Evolutionary conservation across 2,329 filamentous ascomycete genomes (phyloP).

Genomic region (Curvularia sp.): DNA sequence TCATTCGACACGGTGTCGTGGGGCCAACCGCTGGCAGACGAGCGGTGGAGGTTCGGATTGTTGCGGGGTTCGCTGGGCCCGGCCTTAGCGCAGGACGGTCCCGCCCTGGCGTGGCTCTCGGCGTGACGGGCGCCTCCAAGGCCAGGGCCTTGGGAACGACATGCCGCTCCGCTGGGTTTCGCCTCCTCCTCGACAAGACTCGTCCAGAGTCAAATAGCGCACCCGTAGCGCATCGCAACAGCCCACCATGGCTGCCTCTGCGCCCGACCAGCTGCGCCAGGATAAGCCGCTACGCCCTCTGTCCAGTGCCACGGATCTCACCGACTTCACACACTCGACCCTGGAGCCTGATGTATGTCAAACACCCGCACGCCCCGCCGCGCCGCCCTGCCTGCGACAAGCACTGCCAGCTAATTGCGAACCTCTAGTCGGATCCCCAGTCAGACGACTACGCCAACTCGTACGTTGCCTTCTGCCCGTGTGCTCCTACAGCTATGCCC

Average conservation of each 20-base stretch:
- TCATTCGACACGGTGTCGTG: slow-evolving; percentile 16
- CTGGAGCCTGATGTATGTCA: slow-evolving; percentile 28
- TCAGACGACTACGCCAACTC: slow-evolving; percentile 44
- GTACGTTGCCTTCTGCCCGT: slow-evolving; percentile 29
- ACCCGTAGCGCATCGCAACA: slow-evolving; percentile 6
- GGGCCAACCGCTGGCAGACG: slow-evolving; percentile 14
- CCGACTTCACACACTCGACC: slow-evolving; percentile 27
- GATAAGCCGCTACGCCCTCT: slow-evolving; percentile 27
- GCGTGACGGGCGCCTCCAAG: slow-evolving; percentile 26
- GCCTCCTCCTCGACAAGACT: slow-evolving; percentile 25
- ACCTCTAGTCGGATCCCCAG: slow-evolving; percentile 29
- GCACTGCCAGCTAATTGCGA: slow-evolving; percentile 24
- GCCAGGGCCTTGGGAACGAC: slow-evolving; percentile 27
- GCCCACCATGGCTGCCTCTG: slow-evolving; percentile 19
- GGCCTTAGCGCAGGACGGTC: slow-evolving; percentile 19
- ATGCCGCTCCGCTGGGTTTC: slow-evolving; percentile 28
- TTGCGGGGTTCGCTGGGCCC: slow-evolving; percentile 21
- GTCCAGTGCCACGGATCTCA: slow-evolving; percentile 31
- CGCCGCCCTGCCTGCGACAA: slow-evolving; percentile 8
- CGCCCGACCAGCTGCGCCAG: slow-evolving; percentile 6
- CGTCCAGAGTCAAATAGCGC: slow-evolving; percentile 13
- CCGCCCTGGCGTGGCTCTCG: slow-evolving; percentile 19
- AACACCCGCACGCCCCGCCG: slow-evolving; percentile 14
- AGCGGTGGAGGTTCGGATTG: slow-evolving; percentile 18
- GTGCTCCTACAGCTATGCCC: slow-evolving; percentile 1